Conservation (phyloP, 169 alveolate genomes). For the Plasmodium coatneyi region DNA sequence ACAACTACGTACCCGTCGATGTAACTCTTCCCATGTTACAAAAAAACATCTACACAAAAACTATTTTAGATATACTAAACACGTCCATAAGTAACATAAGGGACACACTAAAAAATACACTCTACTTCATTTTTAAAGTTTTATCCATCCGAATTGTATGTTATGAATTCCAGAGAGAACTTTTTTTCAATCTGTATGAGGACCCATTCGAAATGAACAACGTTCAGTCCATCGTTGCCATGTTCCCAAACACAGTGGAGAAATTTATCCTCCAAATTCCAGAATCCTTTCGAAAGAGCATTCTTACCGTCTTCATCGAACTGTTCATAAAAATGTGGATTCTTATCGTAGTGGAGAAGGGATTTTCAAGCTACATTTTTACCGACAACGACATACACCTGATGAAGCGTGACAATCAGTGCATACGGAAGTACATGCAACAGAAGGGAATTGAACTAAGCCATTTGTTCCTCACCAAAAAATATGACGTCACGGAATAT, state of each 20-base stretch:
- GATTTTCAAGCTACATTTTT: constrained; percentile 31
- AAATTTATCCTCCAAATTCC: constrained; percentile 54
- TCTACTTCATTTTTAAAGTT: constrained; percentile 56
- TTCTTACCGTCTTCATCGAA: constrained; percentile 56
- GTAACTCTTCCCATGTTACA: constrained; percentile 25
- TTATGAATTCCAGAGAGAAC: constrained; percentile 67
- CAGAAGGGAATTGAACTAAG: constrained; percentile 3
- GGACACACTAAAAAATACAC: constrained; percentile 51
- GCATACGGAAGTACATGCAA: constrained; percentile 27
- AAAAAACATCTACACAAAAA: constrained; percentile 62
- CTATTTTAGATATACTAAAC: constrained; percentile 40
- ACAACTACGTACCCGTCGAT: neutral
- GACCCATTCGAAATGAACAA: constrained; percentile 21
- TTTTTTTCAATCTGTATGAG: constrained; percentile 47
- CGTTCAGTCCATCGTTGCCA: neutral
- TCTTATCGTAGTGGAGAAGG: constrained; percentile 40
- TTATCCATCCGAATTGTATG: constrained; percentile 64
- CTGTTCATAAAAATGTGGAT: constrained; percentile 73
- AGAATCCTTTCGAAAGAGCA: constrained; percentile 11
- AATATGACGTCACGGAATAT: constrained; percentile 46
- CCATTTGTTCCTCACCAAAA: constrained; percentile 45
- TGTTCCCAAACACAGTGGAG: constrained; percentile 63
- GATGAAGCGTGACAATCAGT: constrained; percentile 46
- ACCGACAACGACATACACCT: constrained; percentile 23
- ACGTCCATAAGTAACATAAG: constrained; percentile 62